phyloP scores from a whole-genome alignment of 768 basidiomycete species.

The Rhodotorula paludigena region DNA sequence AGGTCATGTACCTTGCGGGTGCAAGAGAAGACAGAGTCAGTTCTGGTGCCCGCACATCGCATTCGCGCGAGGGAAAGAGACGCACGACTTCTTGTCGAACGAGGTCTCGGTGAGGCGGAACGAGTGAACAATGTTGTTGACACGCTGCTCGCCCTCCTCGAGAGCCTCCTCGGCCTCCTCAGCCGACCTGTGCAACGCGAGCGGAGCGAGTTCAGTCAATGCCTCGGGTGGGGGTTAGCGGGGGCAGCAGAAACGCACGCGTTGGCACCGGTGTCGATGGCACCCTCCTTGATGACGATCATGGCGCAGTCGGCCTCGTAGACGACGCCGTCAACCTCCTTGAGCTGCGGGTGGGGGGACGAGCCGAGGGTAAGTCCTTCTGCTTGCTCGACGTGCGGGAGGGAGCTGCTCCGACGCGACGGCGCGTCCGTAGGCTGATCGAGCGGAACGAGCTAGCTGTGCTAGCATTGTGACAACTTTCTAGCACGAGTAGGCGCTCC shows the following conservation, averaged over 20 bases:
- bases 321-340: conserved; percentile 73
- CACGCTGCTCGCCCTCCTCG: conserved; percentile 66
- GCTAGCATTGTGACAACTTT: no score
- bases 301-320: conserved; percentile 52
- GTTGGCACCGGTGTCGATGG: conserved; percentile 77
- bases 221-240: background rate
- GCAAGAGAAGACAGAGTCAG: background rate
- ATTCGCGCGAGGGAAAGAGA: background rate
- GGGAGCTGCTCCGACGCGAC: no score
- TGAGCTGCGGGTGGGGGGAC: conserved; percentile 21
- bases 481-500: no score
- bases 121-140: conserved; percentile 88
- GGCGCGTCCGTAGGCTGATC: no score
- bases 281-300: conserved; percentile 53
- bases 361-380: background rate
- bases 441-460: no score
- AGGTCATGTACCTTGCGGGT: conserved; percentile 29
- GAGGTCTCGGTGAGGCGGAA: conserved; percentile 75
- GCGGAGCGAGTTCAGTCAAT: background rate
- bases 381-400: background rate
- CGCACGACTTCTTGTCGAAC: conserved; percentile 84
- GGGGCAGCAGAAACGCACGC: background rate
- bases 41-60: no score
- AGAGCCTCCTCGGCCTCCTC: conserved; percentile 78
- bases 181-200: conserved; percentile 54